Percentiles rank a stretch among this genome's conserved stretches.
phyloP scores from a whole-genome alignment of 768 basidiomycete species.

The Hygrocybe punicea region DNA sequence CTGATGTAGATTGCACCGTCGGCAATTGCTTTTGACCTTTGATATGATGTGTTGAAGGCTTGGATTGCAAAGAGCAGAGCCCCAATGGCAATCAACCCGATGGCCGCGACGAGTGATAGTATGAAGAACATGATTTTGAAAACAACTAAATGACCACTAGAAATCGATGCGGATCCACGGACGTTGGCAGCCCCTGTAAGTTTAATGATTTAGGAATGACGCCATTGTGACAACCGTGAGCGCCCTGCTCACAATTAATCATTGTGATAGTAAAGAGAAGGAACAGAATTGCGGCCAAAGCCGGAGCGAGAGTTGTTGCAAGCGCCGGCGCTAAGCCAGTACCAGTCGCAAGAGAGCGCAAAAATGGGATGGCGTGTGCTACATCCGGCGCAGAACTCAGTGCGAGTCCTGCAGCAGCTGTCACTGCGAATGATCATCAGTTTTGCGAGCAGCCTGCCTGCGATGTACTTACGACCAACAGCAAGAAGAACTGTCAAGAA shows the following conservation, averaged over 20 bases:
- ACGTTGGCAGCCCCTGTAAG: conserved; percentile 50
- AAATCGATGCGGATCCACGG: conserved; percentile 59
- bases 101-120: conserved; percentile 48
- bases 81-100: conserved; percentile 66
- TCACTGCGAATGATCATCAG: conserved; percentile 43
- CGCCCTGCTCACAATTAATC: conserved; percentile 52
- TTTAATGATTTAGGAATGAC: background rate
- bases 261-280: conserved; percentile 49
- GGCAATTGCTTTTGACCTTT: conserved; percentile 48
- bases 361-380: conserved; percentile 66
- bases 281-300: conserved; percentile 58
- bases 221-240: background rate
- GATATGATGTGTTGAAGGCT: conserved; percentile 45
- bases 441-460: conserved; percentile 1
- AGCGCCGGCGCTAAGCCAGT: conserved; percentile 57
- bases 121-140: conserved; percentile 65
- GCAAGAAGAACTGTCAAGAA: conserved; percentile 52
- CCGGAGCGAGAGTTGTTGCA: conserved; percentile 65
- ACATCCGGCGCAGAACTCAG: conserved; percentile 70
- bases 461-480: conserved; percentile 52
- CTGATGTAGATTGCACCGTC: conserved; percentile 72
- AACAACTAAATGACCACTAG: conserved; percentile 54
- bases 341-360: conserved; percentile 48
- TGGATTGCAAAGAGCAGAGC: conserved; percentile 67
- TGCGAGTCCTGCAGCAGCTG: conserved; percentile 65